A percentile compares a stretch with the other conserved stretches of the same genome.
Evolutionary conservation across 371 early-diverging fungal genomes (phyloP).

Genomic region (Rhizopus sp.): DNA sequence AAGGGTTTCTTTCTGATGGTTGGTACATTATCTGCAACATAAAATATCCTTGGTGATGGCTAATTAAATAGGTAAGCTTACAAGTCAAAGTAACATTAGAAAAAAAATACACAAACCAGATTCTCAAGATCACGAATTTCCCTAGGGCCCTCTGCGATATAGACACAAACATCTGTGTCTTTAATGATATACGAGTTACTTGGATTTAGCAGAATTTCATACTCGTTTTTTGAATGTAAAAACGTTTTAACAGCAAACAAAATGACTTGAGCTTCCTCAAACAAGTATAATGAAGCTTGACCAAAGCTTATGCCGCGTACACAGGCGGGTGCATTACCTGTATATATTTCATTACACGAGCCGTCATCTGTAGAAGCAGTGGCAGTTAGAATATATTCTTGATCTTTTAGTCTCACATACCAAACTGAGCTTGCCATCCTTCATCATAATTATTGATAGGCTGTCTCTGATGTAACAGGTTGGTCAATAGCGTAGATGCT

Average conservation of each 20-base stretch:
- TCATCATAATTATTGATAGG: slow-evolving; percentile 57
- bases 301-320: slow-evolving; percentile 63
- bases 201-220: slow-evolving; percentile 63
- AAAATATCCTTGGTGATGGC: not conserved
- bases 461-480: slow-evolving; percentile 62
- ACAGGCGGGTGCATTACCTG: slow-evolving; percentile 45
- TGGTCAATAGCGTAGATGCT: slow-evolving; percentile 63
- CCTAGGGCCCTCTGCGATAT: slow-evolving; percentile 63
- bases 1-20: slow-evolving; percentile 6
- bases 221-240: slow-evolving; percentile 11
- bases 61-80: not conserved
- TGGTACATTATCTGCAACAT: not conserved
- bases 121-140: slow-evolving; percentile 47
- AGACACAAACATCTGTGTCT: slow-evolving; percentile 52
- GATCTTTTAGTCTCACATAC: slow-evolving; percentile 17
- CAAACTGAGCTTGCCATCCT: slow-evolving; percentile 75
- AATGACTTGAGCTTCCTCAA: slow-evolving; percentile 67
- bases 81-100: not conserved
- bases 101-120: slow-evolving; percentile 24
- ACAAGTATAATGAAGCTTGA: slow-evolving; percentile 56
- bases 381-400: too few species aligned
- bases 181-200: slow-evolving; percentile 56
- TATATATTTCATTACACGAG: slow-evolving; percentile 67
- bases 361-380: slow-evolving; percentile 48
- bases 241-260: slow-evolving; percentile 59